These are phyloP conservation scores for Trichaptum fuscoviolaceum DNA, from an alignment of 768 basidiomycete species.

Conservation along the genomic window DNA sequence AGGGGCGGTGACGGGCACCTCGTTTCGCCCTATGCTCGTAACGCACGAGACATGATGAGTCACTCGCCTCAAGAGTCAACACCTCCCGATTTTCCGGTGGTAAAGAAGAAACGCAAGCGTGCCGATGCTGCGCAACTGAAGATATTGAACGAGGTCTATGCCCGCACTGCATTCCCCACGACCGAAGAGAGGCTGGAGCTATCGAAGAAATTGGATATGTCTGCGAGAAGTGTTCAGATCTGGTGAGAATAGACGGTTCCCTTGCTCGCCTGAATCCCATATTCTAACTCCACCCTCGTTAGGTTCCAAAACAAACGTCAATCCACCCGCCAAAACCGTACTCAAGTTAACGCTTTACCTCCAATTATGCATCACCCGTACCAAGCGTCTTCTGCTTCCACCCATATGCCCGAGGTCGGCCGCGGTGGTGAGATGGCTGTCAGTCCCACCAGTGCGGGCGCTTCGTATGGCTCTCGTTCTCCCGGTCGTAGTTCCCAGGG, in stretches of 20 bases:
- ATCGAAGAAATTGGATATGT: constrained; percentile 77
- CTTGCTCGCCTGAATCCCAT: not conserved
- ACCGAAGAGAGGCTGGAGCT: constrained; percentile 79
- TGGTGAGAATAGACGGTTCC: constrained; percentile 46
- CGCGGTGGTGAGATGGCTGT: constrained; percentile 6
- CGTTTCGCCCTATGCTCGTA: constrained; percentile 52
- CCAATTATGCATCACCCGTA: constrained; percentile 14
- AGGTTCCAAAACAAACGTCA: constrained; percentile 90
- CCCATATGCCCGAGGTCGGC: constrained; percentile 11
- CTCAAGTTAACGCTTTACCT: constrained; percentile 44
- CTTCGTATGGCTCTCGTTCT: not conserved
- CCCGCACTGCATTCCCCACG: constrained; percentile 79
- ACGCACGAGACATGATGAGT: constrained; percentile 18
- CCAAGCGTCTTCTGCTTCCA: constrained; percentile 9
- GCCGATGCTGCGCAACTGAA: constrained; percentile 77
- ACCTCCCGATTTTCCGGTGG: constrained; percentile 43
- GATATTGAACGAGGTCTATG: constrained; percentile 75
- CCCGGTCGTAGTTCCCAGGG: constrained; percentile 3
- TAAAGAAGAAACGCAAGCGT: constrained; percentile 86
- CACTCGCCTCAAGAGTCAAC: constrained; percentile 44
- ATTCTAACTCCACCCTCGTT: constrained; percentile 20
- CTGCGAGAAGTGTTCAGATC: constrained; percentile 80
- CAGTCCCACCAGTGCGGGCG: not conserved
- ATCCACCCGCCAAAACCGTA: constrained; percentile 73
- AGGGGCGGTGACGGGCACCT: constrained; percentile 21